phyloP scores from a whole-genome alignment of 2,329 filamentous ascomycete species.

The Cercospora zeina region DNA sequence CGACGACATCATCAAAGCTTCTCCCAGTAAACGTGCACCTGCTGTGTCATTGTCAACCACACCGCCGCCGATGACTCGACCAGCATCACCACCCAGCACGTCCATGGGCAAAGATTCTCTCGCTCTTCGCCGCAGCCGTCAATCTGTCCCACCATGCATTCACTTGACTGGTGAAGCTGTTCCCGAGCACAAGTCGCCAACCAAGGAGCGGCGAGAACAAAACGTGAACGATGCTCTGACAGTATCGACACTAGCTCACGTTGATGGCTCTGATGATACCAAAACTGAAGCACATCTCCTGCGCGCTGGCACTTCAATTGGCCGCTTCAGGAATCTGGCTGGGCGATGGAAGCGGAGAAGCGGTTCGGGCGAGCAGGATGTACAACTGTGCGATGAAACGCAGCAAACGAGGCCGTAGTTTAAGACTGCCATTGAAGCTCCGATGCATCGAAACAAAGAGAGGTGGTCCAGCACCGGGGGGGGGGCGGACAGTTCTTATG shows the following conservation, averaged over 20 bases:
- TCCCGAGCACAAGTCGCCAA: not conserved
- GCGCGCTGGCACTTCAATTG: not conserved
- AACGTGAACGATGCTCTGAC: constrained; percentile 8
- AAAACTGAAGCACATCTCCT: not conserved
- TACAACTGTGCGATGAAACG: not conserved
- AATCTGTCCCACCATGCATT: not conserved
- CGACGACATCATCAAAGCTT: constrained; percentile 15
- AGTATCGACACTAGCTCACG: constrained; percentile 6
- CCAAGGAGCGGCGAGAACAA: not conserved
- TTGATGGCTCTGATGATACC: not conserved
- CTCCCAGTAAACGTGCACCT: constrained; percentile 9
- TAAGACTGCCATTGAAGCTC: not conserved
- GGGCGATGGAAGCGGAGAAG: constrained; percentile 10
- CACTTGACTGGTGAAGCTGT: not conserved
- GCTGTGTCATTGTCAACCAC: not conserved
- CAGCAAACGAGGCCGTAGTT: not conserved
- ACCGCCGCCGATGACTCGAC: constrained; percentile 9
- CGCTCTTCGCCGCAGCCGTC: constrained; percentile 3
- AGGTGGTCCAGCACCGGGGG: not conserved
- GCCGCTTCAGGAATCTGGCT: not conserved
- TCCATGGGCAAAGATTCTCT: constrained; percentile 17
- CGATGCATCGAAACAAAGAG: not conserved
- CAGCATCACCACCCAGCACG: constrained; percentile 5
- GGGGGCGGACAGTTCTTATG: not conserved
- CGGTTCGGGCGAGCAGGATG: not conserved